Base-by-base conservation (phyloP, 2,329 filamentous ascomycete genomes). In the Fusarium nisikadoi region DNA sequence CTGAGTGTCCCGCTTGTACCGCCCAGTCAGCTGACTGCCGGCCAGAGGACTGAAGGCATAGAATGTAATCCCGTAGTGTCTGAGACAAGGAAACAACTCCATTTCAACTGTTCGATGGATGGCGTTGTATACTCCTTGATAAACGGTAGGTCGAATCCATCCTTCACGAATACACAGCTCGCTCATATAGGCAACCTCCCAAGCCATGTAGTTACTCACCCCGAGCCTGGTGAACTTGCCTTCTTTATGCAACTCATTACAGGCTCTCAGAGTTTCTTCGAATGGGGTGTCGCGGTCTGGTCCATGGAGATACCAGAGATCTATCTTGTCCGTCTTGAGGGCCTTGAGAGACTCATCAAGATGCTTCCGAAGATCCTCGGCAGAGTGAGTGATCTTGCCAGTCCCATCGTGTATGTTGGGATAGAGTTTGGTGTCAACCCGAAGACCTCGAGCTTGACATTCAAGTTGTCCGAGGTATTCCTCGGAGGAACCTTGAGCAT, bases 141-240 rank as follows among this genome's bases (percentile, higher is more conserved):
- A 94, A 59, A 94, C 89, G 1, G 89, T 92, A 0, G 92, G 92
- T 16, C 76, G 86, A 23, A 94, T 91, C 90, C 90, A 94, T 41
- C 88, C 88, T 72, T 90, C 87, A 79, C 89, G 86, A 62, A 89
- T 88, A 82, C 90, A 93, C 42, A 91, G 87, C 72, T 91, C 89
- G 53, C 89, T 90, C 12, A 94, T 86, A 80, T 94, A 92, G 0
- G 92, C 92, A 9, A 95, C 91, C 78, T 95, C 93, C 81, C 91
- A 94, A 2, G 92, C 88, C 0, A 92, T 90, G 76, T 88, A 94
- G 79, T 95, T 95, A 72, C 87, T 90, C 50, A 95, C 79, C 4
- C 92, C 93, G 7, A 95, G 82, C 55, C 89, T 85, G n/a, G 92
- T 88, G 76, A 95, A 94, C 75, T 93, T 93, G 38, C 92, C 92